Conservation (phyloP, 2,329 filamentous ascomycete species). For the Arthrocladium fulminans region DNA sequence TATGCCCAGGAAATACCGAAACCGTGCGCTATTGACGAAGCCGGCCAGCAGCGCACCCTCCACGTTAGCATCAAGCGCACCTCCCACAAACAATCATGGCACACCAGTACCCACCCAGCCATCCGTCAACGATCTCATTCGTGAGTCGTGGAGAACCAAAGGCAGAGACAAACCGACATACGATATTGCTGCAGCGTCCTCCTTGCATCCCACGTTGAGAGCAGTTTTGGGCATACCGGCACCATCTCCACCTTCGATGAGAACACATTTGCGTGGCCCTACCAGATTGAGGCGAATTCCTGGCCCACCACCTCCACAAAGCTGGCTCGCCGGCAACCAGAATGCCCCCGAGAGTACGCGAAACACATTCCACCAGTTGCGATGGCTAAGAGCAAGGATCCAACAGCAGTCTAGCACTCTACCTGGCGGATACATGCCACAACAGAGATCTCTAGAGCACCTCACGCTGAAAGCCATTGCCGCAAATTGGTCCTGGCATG, state of each 20-base stretch:
- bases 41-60: conserved; percentile 34
- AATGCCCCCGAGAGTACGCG: conserved; percentile 11
- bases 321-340: conserved; percentile 32
- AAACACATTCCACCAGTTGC: conserved; percentile 5
- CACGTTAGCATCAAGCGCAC: conserved; percentile 22
- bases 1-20: conserved; percentile 42
- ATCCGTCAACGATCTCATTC: conserved; percentile 41
- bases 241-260: conserved; percentile 30
- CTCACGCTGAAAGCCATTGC: conserved; percentile 46
- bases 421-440: conserved; percentile 33
- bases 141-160: conserved; percentile 38
- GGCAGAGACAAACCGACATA: conserved; percentile 17
- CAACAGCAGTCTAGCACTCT: conserved; percentile 24
- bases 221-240: conserved; percentile 38
- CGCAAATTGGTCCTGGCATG: conserved; percentile 47
- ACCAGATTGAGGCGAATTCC: conserved; percentile 32
- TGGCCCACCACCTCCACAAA: conserved; percentile 39
- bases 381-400: conserved; percentile 12
- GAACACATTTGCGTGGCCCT: conserved; percentile 27
- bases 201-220: conserved; percentile 38
- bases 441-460: conserved; percentile 40
- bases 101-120: conserved; percentile 18
- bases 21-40: conserved; percentile 31
- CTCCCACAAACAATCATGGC: conserved; percentile 1
- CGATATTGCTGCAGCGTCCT: conserved; percentile 26